phyloP scores from a whole-genome alignment of 2,329 filamentous ascomycete genomes.

The Aaosphaeria pasadenensis region DNA sequence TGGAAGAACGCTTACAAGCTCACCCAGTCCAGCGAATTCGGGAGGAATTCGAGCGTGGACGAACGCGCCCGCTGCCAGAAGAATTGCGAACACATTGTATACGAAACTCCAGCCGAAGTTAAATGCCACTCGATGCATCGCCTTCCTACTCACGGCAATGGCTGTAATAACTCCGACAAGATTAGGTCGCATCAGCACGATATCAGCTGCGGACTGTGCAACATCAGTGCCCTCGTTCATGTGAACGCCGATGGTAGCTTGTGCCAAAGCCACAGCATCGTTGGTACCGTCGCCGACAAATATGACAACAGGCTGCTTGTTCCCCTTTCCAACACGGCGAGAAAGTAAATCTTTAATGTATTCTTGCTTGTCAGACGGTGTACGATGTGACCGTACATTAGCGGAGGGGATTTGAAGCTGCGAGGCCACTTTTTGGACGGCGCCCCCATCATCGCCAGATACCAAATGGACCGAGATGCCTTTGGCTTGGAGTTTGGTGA shows the following conservation, averaged over 20 bases:
- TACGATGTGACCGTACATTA: conserved; percentile 47
- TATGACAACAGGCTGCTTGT: conserved; percentile 46
- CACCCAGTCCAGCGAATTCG: conserved; percentile 65
- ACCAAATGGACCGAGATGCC: conserved; percentile 53
- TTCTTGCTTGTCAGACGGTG: conserved; percentile 53
- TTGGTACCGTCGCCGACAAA: conserved; percentile 83
- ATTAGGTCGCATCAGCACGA: conserved; percentile 60
- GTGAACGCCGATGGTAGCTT: conserved; percentile 68
- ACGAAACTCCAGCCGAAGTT: conserved; percentile 70
- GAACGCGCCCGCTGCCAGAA: conserved; percentile 58
- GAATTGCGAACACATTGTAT: conserved; percentile 68
- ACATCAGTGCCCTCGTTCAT: conserved; percentile 61
- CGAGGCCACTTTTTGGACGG: conserved; percentile 47
- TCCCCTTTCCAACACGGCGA: not conserved
- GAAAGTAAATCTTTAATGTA: conserved; percentile 44
- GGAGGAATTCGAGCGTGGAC: conserved; percentile 61
- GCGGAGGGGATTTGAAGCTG: conserved; percentile 29
- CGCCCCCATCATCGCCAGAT: conserved; percentile 55
- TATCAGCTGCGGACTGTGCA: conserved; percentile 64
- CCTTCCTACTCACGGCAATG: conserved; percentile 51
- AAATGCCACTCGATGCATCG: conserved; percentile 49
- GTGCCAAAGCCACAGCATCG: conserved; percentile 69
- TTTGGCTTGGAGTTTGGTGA: conserved; percentile 48
- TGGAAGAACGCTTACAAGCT: conserved; percentile 70
- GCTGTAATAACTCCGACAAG: conserved; percentile 56